Base-by-base conservation (phyloP, 176 grass and related monocot species). In the Juncus effusus region DNA sequence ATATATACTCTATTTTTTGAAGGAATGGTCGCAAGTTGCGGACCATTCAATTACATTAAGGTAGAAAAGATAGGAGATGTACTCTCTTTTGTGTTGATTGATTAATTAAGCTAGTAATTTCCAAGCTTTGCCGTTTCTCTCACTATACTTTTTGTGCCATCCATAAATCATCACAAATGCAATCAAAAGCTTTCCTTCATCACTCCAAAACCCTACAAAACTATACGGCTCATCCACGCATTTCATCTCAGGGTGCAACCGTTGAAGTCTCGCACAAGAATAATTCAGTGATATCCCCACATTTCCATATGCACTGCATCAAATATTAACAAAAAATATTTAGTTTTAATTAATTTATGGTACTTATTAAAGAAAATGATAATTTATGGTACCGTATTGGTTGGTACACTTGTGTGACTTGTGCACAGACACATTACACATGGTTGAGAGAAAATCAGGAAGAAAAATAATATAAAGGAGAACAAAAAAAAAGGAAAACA, bases 171-270 rank as follows among this genome's bases (percentile, higher is more conserved):
- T 96, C 10, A 83, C 64, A 15, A 96, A 4, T 19, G 63, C 69
- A 7, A 91, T 53, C 41, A 85, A 10, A 52, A 91, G 56, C 69
- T 96, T 96, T 28, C 87, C 87, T 52, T 80, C 78, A 38, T 87
- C 74, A 44, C 84, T 90, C 91, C 87, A 96, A 72, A 75, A 78
- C 3, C 91, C 91, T 0, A 72, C 63, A 58, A 90, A 90, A 64
- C 80, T 82, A 72, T 87, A 84, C 0, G 84, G 63, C 6, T 53
- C 49, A 14, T 96, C 91, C n/a, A 50, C 39, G 28, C 91, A 96
- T 6, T 47, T 47, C 37, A 47, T 44, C 12, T 74, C 78, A 1
- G 64, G 51, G 13, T 85, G 82, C 8, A 42, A 13, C 36, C 7
- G 64, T 8, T 38, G 78, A 44, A 83, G 69, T 57, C 70, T 84